phyloP scores from a whole-genome alignment of 768 basidiomycete genomes.

The Tricholoma terreum region DNA sequence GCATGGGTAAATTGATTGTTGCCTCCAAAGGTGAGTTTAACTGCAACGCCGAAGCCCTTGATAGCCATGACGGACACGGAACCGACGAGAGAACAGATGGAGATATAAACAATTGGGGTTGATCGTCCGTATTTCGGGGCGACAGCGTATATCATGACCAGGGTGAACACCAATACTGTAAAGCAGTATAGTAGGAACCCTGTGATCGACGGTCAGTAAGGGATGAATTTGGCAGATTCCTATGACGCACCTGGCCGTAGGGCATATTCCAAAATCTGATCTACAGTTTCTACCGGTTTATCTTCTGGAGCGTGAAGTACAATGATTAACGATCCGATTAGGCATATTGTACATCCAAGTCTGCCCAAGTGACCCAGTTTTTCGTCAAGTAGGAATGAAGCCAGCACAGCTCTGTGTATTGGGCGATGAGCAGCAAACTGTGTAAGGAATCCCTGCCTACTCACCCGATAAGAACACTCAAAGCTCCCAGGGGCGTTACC shows the following conservation, averaged over 20 bases:
- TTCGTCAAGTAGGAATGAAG: constrained; percentile 90
- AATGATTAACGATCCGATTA: constrained; percentile 89
- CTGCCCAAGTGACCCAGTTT: constrained; percentile 91
- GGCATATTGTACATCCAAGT: constrained; percentile 78
- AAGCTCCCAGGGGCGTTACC: constrained; percentile 96
- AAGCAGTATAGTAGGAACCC: constrained; percentile 92
- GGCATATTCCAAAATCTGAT: constrained; percentile 91
- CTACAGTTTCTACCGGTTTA: constrained; percentile 88
- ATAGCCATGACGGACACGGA: constrained; percentile 98
- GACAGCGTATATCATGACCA: constrained; percentile 85
- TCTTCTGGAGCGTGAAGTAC: constrained; percentile 97
- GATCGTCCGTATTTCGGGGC: constrained; percentile 83
- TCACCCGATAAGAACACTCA: constrained; percentile 95
- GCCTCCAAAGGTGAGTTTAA: constrained; percentile 90
- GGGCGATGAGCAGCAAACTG: not conserved
- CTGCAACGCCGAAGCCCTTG: constrained; percentile 96
- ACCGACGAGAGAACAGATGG: constrained; percentile 94
- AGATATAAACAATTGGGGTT: constrained; percentile 90
- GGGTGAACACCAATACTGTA: constrained; percentile 73
- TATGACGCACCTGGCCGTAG: constrained; percentile 74
- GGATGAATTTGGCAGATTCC: not conserved
- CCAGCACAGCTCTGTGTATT: constrained; percentile 78
- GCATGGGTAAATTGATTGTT: constrained; percentile 94
- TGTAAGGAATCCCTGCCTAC: constrained; percentile 21
- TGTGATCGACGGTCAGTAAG: constrained; percentile 24